Percentiles rank a stretch among this genome's conserved stretches.
Conservation (phyloP, 2,329 filamentous ascomycete genomes). For the Neopestalotiopsis clavispora region DNA sequence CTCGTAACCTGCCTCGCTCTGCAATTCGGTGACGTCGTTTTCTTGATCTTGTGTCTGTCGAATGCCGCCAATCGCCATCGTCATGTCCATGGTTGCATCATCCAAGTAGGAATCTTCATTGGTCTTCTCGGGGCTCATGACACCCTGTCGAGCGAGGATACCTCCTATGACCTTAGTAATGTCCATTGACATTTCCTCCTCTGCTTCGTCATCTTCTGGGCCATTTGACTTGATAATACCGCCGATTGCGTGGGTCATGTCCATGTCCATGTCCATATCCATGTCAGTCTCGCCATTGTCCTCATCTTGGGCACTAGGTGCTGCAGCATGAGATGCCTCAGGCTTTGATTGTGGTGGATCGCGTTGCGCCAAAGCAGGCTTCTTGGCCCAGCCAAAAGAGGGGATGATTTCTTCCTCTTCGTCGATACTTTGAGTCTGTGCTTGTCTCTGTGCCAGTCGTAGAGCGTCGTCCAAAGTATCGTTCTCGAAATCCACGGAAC, state of each 20-base stretch:
- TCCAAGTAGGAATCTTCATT: slow-evolving; percentile 49
- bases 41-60: slow-evolving; percentile 37
- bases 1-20: slow-evolving; percentile 52
- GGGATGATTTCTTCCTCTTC: slow-evolving; percentile 74
- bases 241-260: slow-evolving; percentile 60
- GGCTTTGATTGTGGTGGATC: slow-evolving; percentile 28
- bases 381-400: slow-evolving; percentile 76
- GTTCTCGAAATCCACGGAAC: slow-evolving; percentile 59
- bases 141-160: slow-evolving; percentile 63
- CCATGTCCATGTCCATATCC: slow-evolving; percentile 58
- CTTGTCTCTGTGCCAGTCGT: slow-evolving; percentile 74
- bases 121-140: slow-evolving; percentile 29
- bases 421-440: slow-evolving; percentile 74
- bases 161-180: slow-evolving; percentile 83
- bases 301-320: slow-evolving; percentile 28
- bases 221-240: slow-evolving; percentile 50
- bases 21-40: slow-evolving; percentile 40
- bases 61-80: slow-evolving; percentile 77
- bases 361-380: slow-evolving; percentile 43
- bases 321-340: slow-evolving; percentile 14
- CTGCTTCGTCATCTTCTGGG: slow-evolving; percentile 51
- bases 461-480: slow-evolving; percentile 79
- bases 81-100: slow-evolving; percentile 85
- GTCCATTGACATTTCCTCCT: slow-evolving; percentile 89
- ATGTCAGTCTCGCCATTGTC: slow-evolving; percentile 42